These are phyloP conservation scores for Coffea eugenioides DNA, from an alignment of 257 asterid genomes.

Conservation along the genomic window DNA sequence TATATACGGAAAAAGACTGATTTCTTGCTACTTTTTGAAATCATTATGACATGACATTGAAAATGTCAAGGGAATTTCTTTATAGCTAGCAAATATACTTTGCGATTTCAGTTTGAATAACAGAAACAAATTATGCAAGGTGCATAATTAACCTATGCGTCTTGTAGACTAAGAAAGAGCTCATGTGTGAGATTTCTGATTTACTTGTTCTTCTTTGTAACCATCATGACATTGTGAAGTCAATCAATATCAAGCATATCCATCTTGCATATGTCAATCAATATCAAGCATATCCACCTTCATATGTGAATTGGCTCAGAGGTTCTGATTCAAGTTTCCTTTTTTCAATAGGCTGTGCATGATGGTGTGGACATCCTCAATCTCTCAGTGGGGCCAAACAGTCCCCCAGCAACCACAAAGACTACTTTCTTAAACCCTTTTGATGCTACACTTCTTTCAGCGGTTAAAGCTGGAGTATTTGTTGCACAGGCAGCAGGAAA, in stretches of 20 bases:
- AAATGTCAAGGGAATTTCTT: neutral
- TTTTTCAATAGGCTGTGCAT: constrained; percentile 77
- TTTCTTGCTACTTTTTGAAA: neutral
- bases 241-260: neutral
- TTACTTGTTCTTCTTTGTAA: neutral
- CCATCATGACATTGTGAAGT: neutral
- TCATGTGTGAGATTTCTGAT: no score
- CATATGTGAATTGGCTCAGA: constrained; percentile 4
- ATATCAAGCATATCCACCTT: constrained; percentile 9
- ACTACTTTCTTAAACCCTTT: constrained; percentile 93
- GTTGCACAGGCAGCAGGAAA: constrained; percentile 98
- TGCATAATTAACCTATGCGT: neutral
- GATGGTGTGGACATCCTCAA: constrained; percentile 98
- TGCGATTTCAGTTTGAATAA: neutral
- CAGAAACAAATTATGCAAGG: neutral
- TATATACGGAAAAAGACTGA: neutral
- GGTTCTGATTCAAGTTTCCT: constrained; percentile 24
- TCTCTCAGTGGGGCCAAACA: constrained; percentile 97
- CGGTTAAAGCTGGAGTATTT: constrained; percentile 96
- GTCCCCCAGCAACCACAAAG: constrained; percentile 92
- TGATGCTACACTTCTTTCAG: constrained; percentile 91
- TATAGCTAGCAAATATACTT: neutral
- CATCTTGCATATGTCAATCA: neutral
- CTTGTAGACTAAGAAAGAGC: neutral
- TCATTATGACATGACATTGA: neutral